phyloP scores from a whole-genome alignment of 768 basidiomycete genomes.

The Trametes cingulata region DNA sequence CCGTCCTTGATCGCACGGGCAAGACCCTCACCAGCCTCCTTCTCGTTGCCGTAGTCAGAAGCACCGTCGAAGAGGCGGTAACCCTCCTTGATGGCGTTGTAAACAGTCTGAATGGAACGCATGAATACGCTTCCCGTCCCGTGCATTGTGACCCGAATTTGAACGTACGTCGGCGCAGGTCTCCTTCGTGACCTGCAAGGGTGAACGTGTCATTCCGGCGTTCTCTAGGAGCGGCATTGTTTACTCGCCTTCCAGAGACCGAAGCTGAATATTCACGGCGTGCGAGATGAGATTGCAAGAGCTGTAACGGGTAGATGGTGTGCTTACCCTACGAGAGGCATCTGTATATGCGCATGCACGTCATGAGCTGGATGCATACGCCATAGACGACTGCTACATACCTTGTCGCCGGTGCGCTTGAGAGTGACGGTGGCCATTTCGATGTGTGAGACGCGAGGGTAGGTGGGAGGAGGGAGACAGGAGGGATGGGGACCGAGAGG shows the following conservation, averaged over 20 bases:
- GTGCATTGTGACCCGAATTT: background rate
- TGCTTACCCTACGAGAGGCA: constrained; percentile 70
- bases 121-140: constrained; percentile 7
- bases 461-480: constrained; percentile 11
- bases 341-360: constrained; percentile 38
- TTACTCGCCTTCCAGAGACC: constrained; percentile 67
- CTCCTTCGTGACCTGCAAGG: constrained; percentile 54
- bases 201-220: background rate
- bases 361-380: background rate
- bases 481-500: constrained; percentile 14
- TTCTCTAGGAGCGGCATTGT: too few relatives aligned
- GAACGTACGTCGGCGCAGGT: constrained; percentile 58
- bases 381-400: constrained; percentile 21
- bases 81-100: constrained; percentile 82
- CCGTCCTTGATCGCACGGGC: constrained; percentile 77
- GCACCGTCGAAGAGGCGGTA: constrained; percentile 88
- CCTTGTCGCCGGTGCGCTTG: constrained; percentile 64
- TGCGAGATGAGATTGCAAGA: background rate
- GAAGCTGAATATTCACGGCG: constrained; percentile 42
- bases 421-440: constrained; percentile 52
- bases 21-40: constrained; percentile 79
- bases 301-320: background rate
- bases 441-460: constrained; percentile 16
- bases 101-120: constrained; percentile 58
- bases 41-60: constrained; percentile 88